Evolutionary conservation across 2,329 filamentous ascomycete species (phyloP).

Genomic region (Neopestalotiopsis sp.): DNA sequence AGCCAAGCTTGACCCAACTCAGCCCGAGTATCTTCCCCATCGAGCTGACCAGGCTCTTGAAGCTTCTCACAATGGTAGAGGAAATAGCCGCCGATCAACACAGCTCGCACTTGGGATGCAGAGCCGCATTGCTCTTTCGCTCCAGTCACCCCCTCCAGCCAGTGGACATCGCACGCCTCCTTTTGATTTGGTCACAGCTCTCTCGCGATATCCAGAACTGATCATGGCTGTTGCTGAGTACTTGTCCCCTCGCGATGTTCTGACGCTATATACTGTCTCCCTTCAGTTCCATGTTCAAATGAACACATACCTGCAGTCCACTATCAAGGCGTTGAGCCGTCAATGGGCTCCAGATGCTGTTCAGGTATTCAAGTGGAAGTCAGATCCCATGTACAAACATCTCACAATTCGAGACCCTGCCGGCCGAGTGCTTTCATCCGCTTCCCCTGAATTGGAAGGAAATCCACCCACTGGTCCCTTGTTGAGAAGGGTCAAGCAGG

Average conservation of each 20-base stretch:
- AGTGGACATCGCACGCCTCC: background rate
- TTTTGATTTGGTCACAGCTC: no score
- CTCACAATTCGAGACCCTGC: constrained; percentile 25
- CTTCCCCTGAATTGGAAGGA: background rate
- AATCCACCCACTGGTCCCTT: background rate
- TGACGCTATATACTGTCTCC: constrained; percentile 61
- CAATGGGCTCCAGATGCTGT: constrained; percentile 14
- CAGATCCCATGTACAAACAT: constrained; percentile 17
- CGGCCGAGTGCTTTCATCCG: constrained; percentile 18
- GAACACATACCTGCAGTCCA: constrained; percentile 49
- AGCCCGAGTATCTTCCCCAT: background rate
- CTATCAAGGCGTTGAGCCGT: constrained; percentile 11
- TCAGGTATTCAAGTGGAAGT: constrained; percentile 15
- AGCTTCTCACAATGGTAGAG: background rate
- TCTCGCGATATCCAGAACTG: constrained; percentile 36
- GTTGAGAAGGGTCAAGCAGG: constrained; percentile 34
- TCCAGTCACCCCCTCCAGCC: background rate
- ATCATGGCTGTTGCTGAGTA: constrained; percentile 44
- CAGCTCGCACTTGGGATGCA: background rate
- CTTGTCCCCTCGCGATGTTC: constrained; percentile 49
- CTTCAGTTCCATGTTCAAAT: constrained; percentile 57
- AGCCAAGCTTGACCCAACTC: background rate
- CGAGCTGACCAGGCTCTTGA: background rate
- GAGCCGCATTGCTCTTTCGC: background rate
- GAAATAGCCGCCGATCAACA: background rate